Evolutionary conservation across 352 stramenopile species (phyloP).

Genomic region (Phytophthora lateralis): DNA sequence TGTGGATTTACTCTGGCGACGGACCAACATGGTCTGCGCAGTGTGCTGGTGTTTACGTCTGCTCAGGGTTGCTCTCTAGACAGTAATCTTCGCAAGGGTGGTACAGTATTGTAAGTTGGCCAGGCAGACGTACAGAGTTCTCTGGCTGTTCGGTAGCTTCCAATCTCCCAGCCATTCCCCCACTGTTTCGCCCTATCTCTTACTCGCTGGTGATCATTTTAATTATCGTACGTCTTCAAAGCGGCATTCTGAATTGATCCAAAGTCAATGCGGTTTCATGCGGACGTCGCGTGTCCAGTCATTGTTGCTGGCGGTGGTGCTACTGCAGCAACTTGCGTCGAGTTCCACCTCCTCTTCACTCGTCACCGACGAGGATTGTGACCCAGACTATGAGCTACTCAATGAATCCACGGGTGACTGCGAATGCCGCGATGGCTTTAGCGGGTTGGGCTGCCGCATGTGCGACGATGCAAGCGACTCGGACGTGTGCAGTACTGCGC

Average conservation of each 20-base stretch:
- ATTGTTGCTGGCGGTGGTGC: slow-evolving; percentile 2
- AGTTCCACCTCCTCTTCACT: slow-evolving; percentile 15
- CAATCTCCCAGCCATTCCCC: slow-evolving; percentile 24
- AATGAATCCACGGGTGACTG: slow-evolving; percentile 56
- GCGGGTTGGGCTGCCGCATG: slow-evolving; percentile 65
- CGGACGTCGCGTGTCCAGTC: neutral
- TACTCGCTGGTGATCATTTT: too few relatives aligned
- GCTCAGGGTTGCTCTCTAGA: too few relatives aligned
- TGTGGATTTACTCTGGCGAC: too few relatives aligned
- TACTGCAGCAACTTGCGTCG: neutral
- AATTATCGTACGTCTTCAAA: too few relatives aligned
- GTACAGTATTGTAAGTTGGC: too few relatives aligned
- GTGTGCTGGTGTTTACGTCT: too few relatives aligned
- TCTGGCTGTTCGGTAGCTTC: neutral
- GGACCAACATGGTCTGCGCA: too few relatives aligned
- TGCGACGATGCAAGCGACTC: slow-evolving; percentile 27
- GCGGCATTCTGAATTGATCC: slow-evolving; percentile 8
- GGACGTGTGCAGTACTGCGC: slow-evolving; percentile 35
- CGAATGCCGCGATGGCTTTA: slow-evolving; percentile 61
- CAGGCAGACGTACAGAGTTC: neutral
- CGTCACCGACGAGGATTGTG: slow-evolving; percentile 33
- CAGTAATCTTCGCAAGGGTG: too few relatives aligned
- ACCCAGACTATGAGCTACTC: slow-evolving; percentile 53
- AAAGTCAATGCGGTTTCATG: slow-evolving; percentile 1
- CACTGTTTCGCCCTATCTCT: slow-evolving; percentile 1